phyloP scores from a whole-genome alignment of 1,139 yeast genomes.

The Yamadazyma siamensis region DNA sequence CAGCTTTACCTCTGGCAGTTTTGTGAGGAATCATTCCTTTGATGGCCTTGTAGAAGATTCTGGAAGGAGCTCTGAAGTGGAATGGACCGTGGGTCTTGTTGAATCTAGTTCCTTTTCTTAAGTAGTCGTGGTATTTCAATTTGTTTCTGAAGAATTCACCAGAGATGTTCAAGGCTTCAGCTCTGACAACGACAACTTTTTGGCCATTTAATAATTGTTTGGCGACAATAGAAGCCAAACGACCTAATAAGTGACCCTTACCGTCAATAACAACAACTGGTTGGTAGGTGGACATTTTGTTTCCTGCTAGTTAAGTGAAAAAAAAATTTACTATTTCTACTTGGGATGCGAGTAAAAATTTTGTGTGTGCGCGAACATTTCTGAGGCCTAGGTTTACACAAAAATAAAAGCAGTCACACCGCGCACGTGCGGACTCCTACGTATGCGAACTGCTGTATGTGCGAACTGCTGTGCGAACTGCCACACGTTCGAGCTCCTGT shows the following conservation, averaged over 20 bases:
- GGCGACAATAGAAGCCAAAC: slow-evolving; percentile 98
- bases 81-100: slow-evolving; percentile 99
- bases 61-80: slow-evolving; percentile 99
- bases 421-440: too few species aligned
- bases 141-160: slow-evolving; percentile 99
- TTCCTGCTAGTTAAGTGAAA: slow-evolving; percentile 8
- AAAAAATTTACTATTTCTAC: slow-evolving; percentile 7
- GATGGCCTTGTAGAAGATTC: slow-evolving; percentile 98
- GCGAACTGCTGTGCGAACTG: too few species aligned
- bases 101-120: slow-evolving; percentile 98
- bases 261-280: slow-evolving; percentile 98
- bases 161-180: slow-evolving; percentile 97
- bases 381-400: slow-evolving; percentile 5
- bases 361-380: slow-evolving; percentile 1
- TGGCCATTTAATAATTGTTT: slow-evolving; percentile 98
- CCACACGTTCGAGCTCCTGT: too few species aligned
- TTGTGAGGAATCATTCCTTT: slow-evolving; percentile 99
- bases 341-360: slow-evolving; percentile 4
- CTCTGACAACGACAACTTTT: slow-evolving; percentile 95
- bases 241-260: slow-evolving; percentile 99
- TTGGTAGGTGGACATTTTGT: slow-evolving; percentile 82
- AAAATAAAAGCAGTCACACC: slow-evolving; percentile 9
- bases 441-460: too few species aligned
- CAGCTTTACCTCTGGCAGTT: slow-evolving; percentile 99
- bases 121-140: slow-evolving; percentile 99